Base-by-base conservation (phyloP, 768 basidiomycete species). In the Boletus reticulatus region DNA sequence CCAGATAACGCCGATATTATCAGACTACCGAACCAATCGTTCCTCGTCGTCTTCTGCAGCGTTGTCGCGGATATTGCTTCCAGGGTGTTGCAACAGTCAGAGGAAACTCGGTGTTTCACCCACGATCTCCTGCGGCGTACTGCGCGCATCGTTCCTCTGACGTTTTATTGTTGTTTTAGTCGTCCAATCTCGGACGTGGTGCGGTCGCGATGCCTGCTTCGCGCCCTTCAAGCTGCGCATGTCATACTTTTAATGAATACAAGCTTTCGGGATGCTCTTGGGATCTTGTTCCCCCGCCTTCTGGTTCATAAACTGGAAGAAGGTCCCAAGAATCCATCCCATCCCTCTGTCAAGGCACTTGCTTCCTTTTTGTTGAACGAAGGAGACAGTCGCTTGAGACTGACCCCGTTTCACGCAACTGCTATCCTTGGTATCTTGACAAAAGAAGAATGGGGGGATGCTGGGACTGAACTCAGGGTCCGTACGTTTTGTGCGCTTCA, bases 61-160 rank as follows among this genome's bases (percentile, higher is more conserved):
- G 68, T 79, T 34, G 63, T 83, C 22, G 63, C 80, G 19, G 76
- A 81, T 37, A 65, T 82, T 14, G 60, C 81, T 22, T 68, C 75
- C 31, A 74, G 72, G 48, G 66, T 77, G 2, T 54, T 85, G 44
- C 70, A 67, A 41, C 76, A 78, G 4, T 63, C 78, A 1, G 66
- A 80, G 13, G 73, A 75, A 42, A 77, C 74, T 13, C 76, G 78
- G 34, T 80, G 78, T 72, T 80, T 83, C 48, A 72, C 84, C 10
- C 63, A 68, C 16, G 82, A 87, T 60, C 60, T 83, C 42, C 60
- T 75, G 44, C 79, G 77, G 34, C 73, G 69, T 32, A 67, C 76
- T 12, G 69, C 75, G 14, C 76, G 77, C 36, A 65, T 77, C 16
- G 62, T 76, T 29, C 66, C 74, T 32, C 67, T 70, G 32, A 68